Evolutionary conservation across 2,329 filamentous ascomycete species (phyloP), one percentile per base, ranked within the genome.

Genomic region (Didymella sp.): DNA sequence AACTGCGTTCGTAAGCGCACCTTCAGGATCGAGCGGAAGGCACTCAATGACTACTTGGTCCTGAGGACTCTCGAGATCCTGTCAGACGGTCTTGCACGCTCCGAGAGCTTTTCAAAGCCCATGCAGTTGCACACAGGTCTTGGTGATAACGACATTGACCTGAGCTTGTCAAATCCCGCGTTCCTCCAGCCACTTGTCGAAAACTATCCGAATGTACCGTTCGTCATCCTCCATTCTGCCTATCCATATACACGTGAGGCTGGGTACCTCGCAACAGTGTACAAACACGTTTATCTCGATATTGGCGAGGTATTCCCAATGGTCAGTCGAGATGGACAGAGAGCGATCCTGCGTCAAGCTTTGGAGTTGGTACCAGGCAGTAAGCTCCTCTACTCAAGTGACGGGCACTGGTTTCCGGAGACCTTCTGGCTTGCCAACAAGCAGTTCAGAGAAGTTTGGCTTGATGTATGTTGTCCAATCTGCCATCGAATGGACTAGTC

Each of bases 51-150:
- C 58, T 84, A 86, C 58, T 75, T 94, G 3, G 85, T 95, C 1
- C 83, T 89, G 51, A 79, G 82, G 27, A 82, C 87, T 0, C 86
- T 91, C 6, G 79, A 82, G 42, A 72, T 87, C 25, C 82, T 94
- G 6, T 76, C 76, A 1, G 75, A 78, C 28, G 73, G 72, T 15
- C 17, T 67, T 12, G 59, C 67, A 17, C 67, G 61, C 27, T 72
- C 71, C 3, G 75, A 76, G 27, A 65, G 66, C 3, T 57, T 74
- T 2, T 84, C 84, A 54, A 95, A 94, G 71, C 90, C 91, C 0
- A 79, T 96, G 12, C 91, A 96, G 68, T 89, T 96, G 62, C 91
- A 96, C 68, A 95, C 90, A 0, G 91, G 91, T 0, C 81, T 95
- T 0, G 91, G 91, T 0, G 91, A 95, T 69, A 90, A 88, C 63